Evolutionary conservation across 1,284 basidiomycete species (phyloP), one percentile per base, ranked within the genome.

Genomic region (Ceratobasidium sp.): DNA sequence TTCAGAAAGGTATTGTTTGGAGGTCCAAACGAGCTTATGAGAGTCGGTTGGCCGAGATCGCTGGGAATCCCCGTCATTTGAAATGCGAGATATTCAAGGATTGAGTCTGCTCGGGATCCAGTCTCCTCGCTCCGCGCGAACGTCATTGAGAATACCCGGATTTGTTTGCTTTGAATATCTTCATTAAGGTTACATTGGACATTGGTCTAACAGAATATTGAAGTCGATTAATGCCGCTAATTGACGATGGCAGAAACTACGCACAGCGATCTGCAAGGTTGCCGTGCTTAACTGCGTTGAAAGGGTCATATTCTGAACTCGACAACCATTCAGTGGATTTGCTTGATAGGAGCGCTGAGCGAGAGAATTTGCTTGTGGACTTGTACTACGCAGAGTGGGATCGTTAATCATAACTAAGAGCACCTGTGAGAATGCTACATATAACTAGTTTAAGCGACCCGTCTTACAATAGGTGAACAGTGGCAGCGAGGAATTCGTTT

Each of bases 261-360:
- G 11, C 11, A 63, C 23, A 4, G 14, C 46, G 21, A 63, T 49
- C 0, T 43, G 35, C 44, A 63, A 7, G 0, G 49, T 63, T 38
- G 14, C 35, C 11, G 35, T 38, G 35, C 35, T 63, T 4, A 47
- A 26, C 30, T 63, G 44, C 46, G 49, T 63, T 21, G 61, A 32
- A 49, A 63, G 44, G 3, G 46, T 21, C 61, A 63, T 63, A 35
- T 49, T 38, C 9, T 63, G 26, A 7, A 63, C 61, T 2, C 46
- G 61, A 32, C 61, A 63, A 14, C n/a, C 49, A 18, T 63, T 21
- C 46, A 63, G 30, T 11, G 61, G 61, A 13, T 63, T 63, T 13
- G 61, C 46, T 38, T 63, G 21, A 28, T 63, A 63, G 1, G 61
- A 38, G 11, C 35, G 35, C 11, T 38, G 35, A 5, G 35, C 35